Evolutionary conservation across 345 rosid species (phyloP).

Genomic region (Brassica juncea): DNA sequence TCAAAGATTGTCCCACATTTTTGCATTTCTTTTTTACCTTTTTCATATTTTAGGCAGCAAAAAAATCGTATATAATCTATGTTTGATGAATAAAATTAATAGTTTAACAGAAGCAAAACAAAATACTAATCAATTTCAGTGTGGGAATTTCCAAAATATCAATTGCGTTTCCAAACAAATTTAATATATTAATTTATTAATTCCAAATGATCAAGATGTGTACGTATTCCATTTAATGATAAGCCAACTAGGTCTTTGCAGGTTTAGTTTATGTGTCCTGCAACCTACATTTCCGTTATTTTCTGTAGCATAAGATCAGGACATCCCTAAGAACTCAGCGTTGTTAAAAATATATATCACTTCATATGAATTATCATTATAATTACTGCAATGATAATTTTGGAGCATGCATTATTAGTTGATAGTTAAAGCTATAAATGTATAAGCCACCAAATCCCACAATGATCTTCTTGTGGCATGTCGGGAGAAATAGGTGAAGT

Average conservation of each 20-base stretch:
- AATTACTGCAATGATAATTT: constrained; percentile 4
- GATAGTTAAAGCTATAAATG: background rate
- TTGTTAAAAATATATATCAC: constrained; percentile 15
- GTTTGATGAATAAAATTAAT: background rate
- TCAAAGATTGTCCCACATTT: background rate
- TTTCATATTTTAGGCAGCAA: background rate
- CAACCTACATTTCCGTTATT: too few species aligned
- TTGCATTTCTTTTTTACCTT: background rate
- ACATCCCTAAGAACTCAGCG: constrained; percentile 26
- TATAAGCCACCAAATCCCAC: constrained; percentile 34
- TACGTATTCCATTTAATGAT: background rate
- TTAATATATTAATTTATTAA: background rate
- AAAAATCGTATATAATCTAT: background rate
- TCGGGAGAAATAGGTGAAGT: constrained; percentile 39
- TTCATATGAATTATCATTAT: constrained; percentile 13
- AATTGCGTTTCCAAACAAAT: background rate
- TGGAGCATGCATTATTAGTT: constrained; percentile 2
- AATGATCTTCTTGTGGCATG: constrained; percentile 38
- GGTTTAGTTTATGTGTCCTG: too few species aligned
- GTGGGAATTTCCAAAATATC: background rate
- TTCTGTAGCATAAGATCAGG: too few species aligned
- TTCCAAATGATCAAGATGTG: background rate
- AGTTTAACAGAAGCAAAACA: background rate
- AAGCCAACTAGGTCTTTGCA: background rate
- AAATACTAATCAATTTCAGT: background rate